Evolutionary conservation across 2,329 filamentous ascomycete species (phyloP).

Genomic region (Venturia oleaginea): DNA sequence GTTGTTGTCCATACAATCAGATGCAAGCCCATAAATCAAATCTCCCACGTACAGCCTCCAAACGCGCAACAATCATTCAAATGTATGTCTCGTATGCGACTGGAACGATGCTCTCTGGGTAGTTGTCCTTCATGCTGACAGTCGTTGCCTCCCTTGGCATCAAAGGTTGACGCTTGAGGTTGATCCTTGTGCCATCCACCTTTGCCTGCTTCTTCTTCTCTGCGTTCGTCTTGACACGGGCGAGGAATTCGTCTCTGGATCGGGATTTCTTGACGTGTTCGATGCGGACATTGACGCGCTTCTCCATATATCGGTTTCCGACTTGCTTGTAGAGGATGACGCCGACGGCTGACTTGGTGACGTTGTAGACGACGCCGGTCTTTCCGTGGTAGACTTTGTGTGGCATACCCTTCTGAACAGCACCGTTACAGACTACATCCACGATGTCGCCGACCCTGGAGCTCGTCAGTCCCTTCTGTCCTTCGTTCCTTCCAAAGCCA

Average conservation of each 20-base stretch:
- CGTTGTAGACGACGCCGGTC: constrained; percentile 64
- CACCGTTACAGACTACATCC: constrained; percentile 98
- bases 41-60: neutral
- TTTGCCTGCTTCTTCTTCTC: constrained; percentile 88
- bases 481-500: constrained; percentile 10
- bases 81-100: constrained; percentile 98
- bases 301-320: constrained; percentile 99
- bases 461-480: constrained; percentile 35
- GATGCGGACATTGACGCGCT: constrained; percentile 98
- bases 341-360: constrained; percentile 94
- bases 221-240: constrained; percentile 93
- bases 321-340: constrained; percentile 99
- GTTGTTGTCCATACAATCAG: neutral
- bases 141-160: constrained; percentile 73
- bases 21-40: constrained; percentile 6
- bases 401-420: constrained; percentile 77
- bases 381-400: constrained; percentile 81
- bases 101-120: constrained; percentile 83
- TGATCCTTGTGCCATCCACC: constrained; percentile 73
- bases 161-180: constrained; percentile 84
- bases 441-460: constrained; percentile 92
- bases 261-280: constrained; percentile 92
- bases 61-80: constrained; percentile 32
- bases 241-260: constrained; percentile 93
- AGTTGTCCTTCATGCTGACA: constrained; percentile 71